phyloP scores from a whole-genome alignment of 148 eudicot genomes.

The Silene conica region DNA sequence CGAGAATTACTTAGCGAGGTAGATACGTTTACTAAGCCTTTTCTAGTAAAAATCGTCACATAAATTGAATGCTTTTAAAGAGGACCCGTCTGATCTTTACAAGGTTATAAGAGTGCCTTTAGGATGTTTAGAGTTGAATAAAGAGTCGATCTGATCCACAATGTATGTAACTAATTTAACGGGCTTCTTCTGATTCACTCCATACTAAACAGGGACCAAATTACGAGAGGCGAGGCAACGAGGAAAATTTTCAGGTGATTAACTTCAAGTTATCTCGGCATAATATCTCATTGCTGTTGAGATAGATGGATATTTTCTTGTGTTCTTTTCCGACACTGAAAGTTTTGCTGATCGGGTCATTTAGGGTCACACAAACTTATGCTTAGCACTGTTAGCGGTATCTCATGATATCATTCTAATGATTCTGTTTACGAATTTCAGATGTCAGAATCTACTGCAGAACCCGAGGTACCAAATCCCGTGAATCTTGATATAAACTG shows the following conservation, averaged over 20 bases:
- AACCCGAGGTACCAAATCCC: constrained; percentile 25
- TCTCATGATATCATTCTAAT: not conserved
- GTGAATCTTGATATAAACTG: not conserved
- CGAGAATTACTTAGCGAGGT: constrained; percentile 22
- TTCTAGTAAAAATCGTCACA: not conserved
- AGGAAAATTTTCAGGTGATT: constrained; percentile 19
- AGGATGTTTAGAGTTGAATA: not conserved
- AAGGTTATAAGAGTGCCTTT: not conserved
- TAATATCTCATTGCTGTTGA: not conserved
- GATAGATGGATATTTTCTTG: no score
- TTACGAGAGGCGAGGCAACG: constrained; percentile 1
- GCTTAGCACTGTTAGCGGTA: no score
- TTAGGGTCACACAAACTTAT: no score
- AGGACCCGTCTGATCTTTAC: not conserved
- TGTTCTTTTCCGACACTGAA: constrained; percentile 6
- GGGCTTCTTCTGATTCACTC: not conserved
- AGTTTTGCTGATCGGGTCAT: not conserved
- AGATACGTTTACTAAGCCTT: not conserved
- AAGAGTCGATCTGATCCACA: not conserved
- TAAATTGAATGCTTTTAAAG: not conserved
- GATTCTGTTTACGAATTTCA: constrained; percentile 13
- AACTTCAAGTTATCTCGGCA: not conserved
- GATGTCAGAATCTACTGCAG: constrained; percentile 19
- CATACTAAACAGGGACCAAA: constrained; percentile 12
- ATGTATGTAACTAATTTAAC: constrained; percentile 11